Evolutionary conservation across 2,329 filamentous ascomycete species (phyloP).

Genomic region (Simplicillium aogashimaense): DNA sequence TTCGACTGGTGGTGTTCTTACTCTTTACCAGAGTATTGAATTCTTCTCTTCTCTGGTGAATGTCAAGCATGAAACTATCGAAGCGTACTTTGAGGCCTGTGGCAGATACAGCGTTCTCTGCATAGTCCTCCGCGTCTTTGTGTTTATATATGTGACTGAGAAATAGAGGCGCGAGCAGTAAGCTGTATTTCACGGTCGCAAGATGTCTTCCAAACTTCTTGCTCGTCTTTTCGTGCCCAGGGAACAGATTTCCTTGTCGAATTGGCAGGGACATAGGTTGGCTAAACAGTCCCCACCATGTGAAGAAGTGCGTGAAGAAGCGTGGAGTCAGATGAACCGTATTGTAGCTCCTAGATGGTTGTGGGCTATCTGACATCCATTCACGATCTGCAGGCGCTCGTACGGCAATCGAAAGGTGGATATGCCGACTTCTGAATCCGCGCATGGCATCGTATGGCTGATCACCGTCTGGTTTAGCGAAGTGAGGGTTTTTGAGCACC

Average conservation of each 20-base stretch:
- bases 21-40: conserved; percentile 75
- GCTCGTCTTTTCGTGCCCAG: conserved; percentile 87
- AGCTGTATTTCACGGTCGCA: conserved; percentile 97
- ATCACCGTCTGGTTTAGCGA: conserved; percentile 49
- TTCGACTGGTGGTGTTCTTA: conserved; percentile 66
- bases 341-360: conserved; percentile 86
- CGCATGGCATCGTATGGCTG: conserved; percentile 80
- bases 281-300: conserved; percentile 95
- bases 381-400: conserved; percentile 79
- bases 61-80: conserved; percentile 93
- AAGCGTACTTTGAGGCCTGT: conserved; percentile 95
- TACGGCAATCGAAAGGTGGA: conserved; percentile 88
- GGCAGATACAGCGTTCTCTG: conserved; percentile 68
- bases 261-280: conserved; percentile 91
- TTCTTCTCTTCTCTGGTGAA: conserved; percentile 89
- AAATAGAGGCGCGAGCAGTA: conserved; percentile 85
- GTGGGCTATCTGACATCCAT: conserved; percentile 67
- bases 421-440: conserved; percentile 94
- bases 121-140: conserved; percentile 84
- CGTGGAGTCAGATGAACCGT: conserved; percentile 88
- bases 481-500: conserved; percentile 69
- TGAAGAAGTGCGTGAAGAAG: conserved; percentile 97
- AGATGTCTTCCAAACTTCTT: conserved; percentile 97
- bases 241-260: conserved; percentile 84
- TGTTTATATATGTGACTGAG: conserved; percentile 98